phyloP scores from a whole-genome alignment of 192 early-diverging fungal species.

The Fimicolochytrium jonesii region DNA sequence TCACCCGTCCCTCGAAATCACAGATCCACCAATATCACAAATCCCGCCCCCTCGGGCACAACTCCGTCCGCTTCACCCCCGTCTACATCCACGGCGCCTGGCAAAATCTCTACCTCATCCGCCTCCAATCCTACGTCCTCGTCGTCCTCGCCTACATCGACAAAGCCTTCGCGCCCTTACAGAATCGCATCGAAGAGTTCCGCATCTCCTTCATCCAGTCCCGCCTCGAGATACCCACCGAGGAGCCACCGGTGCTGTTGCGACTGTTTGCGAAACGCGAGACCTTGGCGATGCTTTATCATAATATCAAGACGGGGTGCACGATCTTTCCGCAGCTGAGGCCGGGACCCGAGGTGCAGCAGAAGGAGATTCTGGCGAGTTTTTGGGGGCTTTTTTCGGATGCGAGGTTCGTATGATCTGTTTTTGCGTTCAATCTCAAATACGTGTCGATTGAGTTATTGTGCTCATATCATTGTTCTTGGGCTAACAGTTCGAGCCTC shows the following conservation, averaged over 20 bases:
- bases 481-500: slow-evolving; percentile 32
- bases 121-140: slow-evolving; percentile 47
- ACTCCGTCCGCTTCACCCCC: slow-evolving; percentile 46
- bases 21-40: slow-evolving; percentile 55
- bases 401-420: slow-evolving; percentile 30
- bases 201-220: slow-evolving; percentile 49
- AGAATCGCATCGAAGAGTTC: slow-evolving; percentile 47
- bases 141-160: slow-evolving; percentile 49
- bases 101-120: slow-evolving; percentile 52
- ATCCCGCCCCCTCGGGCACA: slow-evolving; percentile 41
- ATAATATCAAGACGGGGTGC: slow-evolving; percentile 56
- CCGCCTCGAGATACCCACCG: slow-evolving; percentile 55
- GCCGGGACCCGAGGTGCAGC: slow-evolving; percentile 58
- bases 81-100: slow-evolving; percentile 46
- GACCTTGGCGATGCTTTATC: slow-evolving; percentile 57
- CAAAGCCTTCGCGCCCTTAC: slow-evolving; percentile 36
- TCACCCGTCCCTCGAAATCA: too few species aligned
- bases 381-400: slow-evolving; percentile 58
- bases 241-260: slow-evolving; percentile 56
- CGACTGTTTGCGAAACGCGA: slow-evolving; percentile 61
- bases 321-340: slow-evolving; percentile 58
- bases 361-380: slow-evolving; percentile 46
- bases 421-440: too few species aligned
- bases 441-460: neutral
- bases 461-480: too few species aligned